Evolutionary conservation across 768 basidiomycete species (phyloP).

Genomic region (Pholiota conissans): DNA sequence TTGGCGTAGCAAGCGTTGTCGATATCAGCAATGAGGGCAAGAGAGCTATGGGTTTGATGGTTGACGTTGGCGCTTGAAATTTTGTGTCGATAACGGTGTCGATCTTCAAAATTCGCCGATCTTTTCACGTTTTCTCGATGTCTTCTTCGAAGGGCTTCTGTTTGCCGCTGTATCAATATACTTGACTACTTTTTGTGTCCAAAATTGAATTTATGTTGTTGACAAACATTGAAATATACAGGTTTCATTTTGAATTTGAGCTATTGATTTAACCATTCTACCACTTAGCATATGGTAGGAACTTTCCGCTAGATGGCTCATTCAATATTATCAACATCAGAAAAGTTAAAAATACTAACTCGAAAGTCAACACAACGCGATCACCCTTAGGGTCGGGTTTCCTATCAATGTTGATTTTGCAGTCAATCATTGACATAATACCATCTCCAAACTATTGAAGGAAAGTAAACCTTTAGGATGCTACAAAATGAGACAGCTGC

Average conservation of each 20-base stretch:
- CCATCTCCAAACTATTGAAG: slow-evolving; percentile 75
- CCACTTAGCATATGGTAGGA: slow-evolving; percentile 74
- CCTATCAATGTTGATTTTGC: slow-evolving; percentile 63
- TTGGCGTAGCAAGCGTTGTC: slow-evolving; percentile 33
- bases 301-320: slow-evolving; percentile 59
- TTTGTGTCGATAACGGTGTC: no score
- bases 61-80: slow-evolving; percentile 1
- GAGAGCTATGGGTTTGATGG: slow-evolving; percentile 39
- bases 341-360: slow-evolving; percentile 46
- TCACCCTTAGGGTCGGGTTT: slow-evolving; percentile 80
- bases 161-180: no score
- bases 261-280: slow-evolving; percentile 23
- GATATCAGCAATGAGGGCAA: slow-evolving; percentile 35
- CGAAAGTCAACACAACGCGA: slow-evolving; percentile 76
- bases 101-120: no score
- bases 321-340: background rate
- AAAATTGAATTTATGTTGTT: no score
- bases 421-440: slow-evolving; percentile 90
- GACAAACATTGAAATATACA: background rate
- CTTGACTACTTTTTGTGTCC: no score
- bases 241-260: background rate
- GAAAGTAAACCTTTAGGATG: background rate
- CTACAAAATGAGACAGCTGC: background rate
- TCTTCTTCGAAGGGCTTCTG: no score
- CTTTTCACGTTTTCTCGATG: no score